These are phyloP conservation scores for Penicillium sp. DNA, from an alignment of 2,329 filamentous ascomycete species.

Conservation along the genomic window DNA sequence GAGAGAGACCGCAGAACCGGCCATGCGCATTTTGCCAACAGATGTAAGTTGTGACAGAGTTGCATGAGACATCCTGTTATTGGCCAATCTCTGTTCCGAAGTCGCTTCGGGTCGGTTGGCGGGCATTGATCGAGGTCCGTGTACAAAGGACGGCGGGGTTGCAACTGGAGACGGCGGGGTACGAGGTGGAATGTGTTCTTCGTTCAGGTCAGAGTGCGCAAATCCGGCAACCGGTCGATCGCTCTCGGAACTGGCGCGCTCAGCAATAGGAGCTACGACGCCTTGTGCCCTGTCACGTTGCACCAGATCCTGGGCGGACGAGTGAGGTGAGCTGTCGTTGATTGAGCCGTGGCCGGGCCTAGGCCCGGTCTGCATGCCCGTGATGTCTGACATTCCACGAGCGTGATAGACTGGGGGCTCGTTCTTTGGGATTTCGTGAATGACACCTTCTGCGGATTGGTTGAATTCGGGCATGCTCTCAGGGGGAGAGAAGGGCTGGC, in stretches of 20 bases:
- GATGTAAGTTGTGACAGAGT: constrained; percentile 79
- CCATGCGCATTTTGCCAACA: constrained; percentile 56
- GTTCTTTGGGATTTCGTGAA: constrained; percentile 27
- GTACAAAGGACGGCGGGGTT: constrained; percentile 74
- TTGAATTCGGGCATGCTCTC: constrained; percentile 30
- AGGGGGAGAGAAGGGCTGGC: constrained; percentile 19
- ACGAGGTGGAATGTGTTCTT: constrained; percentile 45
- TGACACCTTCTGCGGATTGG: constrained; percentile 37
- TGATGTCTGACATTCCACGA: constrained; percentile 34
- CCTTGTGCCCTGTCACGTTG: constrained; percentile 22
- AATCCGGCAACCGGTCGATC: constrained; percentile 28
- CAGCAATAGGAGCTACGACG: constrained; percentile 28
- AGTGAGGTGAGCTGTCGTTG: constrained; percentile 35
- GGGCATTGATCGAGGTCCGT: constrained; percentile 70
- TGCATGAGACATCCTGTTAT: constrained; percentile 76
- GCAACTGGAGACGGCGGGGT: constrained; percentile 73
- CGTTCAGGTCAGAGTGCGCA: constrained; percentile 29
- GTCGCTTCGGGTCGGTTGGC: constrained; percentile 69
- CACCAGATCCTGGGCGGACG: constrained; percentile 38
- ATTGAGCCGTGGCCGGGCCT: constrained; percentile 12
- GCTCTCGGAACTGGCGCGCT: constrained; percentile 43
- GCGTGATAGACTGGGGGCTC: constrained; percentile 27
- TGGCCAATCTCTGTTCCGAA: constrained; percentile 74
- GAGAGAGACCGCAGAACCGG: constrained; percentile 37
- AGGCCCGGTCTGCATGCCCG: constrained; percentile 21